Conservation (phyloP, 1,139 yeast genomes). For the Yamadazyma songkhlaensis region DNA sequence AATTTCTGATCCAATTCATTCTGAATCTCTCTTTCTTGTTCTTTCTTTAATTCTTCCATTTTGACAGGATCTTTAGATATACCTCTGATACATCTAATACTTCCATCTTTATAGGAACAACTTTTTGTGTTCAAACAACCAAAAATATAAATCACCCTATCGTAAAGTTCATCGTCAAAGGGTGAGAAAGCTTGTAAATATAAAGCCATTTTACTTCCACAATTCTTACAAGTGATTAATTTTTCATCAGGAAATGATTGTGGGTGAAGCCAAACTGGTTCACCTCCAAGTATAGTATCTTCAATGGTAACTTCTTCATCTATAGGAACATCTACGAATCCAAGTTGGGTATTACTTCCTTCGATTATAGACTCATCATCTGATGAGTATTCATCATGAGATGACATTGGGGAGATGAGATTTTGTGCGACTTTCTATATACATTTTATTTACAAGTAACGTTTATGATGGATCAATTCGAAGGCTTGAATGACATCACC, state of each 20-base stretch:
- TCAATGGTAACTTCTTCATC: slow-evolving; percentile 46
- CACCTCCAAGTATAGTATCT: slow-evolving; percentile 80
- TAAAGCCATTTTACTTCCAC: slow-evolving; percentile 61
- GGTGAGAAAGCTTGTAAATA: slow-evolving; percentile 81
- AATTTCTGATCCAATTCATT: slow-evolving; percentile 40
- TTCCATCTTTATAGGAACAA: slow-evolving; percentile 69
- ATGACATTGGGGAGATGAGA: slow-evolving; percentile 19
- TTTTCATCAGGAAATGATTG: slow-evolving; percentile 54
- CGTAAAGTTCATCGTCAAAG: slow-evolving; percentile 66
- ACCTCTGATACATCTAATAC: slow-evolving; percentile 74
- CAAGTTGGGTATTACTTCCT: slow-evolving; percentile 44
- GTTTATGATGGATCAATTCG: slow-evolving; percentile 66
- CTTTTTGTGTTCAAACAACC: slow-evolving; percentile 56
- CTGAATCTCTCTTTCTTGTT: slow-evolving; percentile 33
- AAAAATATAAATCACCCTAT: slow-evolving; percentile 77
- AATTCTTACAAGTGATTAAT: slow-evolving; percentile 59
- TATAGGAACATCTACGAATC: slow-evolving; percentile 61
- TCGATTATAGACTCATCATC: slow-evolving; percentile 32
- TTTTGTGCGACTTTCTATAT: slow-evolving; percentile 2
- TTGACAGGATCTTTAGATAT: slow-evolving; percentile 56
- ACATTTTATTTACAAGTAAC: slow-evolving; percentile 33
- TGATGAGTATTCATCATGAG: slow-evolving; percentile 41
- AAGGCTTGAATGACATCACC: slow-evolving; percentile 78
- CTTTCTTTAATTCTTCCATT: slow-evolving; percentile 37
- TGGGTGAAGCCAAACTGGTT: slow-evolving; percentile 58